Percentiles rank a stretch among this genome's conserved stretches.
Evolutionary conservation across 345 rosid genomes (phyloP).

Genomic region (Euphorbia lathyris): DNA sequence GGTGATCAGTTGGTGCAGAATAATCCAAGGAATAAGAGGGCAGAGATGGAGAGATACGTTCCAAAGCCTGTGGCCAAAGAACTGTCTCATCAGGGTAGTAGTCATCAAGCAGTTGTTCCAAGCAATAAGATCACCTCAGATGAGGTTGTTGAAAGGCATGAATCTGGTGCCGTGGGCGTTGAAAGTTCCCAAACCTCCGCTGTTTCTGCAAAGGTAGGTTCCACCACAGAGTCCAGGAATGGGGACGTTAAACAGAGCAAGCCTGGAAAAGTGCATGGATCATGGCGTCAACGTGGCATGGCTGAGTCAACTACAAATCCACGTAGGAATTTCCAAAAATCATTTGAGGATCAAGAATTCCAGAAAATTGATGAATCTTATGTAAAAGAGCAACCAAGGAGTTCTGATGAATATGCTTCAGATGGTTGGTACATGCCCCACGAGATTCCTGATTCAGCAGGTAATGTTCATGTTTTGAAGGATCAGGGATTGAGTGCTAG

Average conservation of each 20-base stretch:
- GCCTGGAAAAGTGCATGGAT: conserved; percentile 57
- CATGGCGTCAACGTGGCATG: conserved; percentile 67
- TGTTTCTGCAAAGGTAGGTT: conserved; percentile 37
- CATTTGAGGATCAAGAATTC: conserved; percentile 40
- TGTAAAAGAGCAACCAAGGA: conserved; percentile 44
- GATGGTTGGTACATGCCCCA: conserved; percentile 66
- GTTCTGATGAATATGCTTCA: conserved; percentile 43
- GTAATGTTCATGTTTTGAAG: conserved; percentile 32
- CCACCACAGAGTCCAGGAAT: conserved; percentile 39
- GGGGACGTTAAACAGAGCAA: conserved; percentile 57
- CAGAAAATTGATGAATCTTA: conserved; percentile 37
- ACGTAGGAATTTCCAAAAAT: conserved; percentile 36
- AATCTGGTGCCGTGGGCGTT: conserved; percentile 35
- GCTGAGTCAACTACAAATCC: conserved; percentile 37
- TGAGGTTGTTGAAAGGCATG: conserved; percentile 29
- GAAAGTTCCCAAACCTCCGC: conserved; percentile 39
- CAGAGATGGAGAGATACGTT: conserved; percentile 84
- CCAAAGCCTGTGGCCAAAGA: conserved; percentile 91
- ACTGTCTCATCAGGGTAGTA: conserved; percentile 63
- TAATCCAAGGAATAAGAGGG: conserved; percentile 69
- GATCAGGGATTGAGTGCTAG: conserved; percentile 41
- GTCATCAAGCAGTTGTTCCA: conserved; percentile 40
- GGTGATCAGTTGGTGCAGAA: conserved; percentile 52
- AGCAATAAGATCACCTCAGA: conserved; percentile 28
- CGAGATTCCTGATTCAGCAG: conserved; percentile 35